Evolutionary conservation across 768 basidiomycete genomes (phyloP), one percentile per base, ranked within the genome.

Genomic region (Polyporus arcularius): DNA sequence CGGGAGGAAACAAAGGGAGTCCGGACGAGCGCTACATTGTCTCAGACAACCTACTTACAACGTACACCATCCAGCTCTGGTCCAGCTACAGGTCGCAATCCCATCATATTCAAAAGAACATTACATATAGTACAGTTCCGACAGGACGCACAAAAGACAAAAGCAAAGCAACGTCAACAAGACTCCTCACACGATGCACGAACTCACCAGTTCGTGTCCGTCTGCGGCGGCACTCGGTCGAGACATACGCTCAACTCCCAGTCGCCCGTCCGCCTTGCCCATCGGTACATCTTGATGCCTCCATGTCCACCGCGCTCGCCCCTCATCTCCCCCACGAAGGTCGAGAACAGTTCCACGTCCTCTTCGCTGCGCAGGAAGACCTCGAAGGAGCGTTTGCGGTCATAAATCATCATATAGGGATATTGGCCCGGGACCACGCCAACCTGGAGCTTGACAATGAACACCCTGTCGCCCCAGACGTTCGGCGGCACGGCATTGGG

Each of bases 361-460:
- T 61, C 60, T 4, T 28, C 50, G 49, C 64, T 67, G 58, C 66
- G 58, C 71, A 76, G 72, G 40, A 69, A 66, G 15, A 69, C 70
- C 39, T 75, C 65, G 49, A 80, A 78, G 39, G 72, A 76, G 45
- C 73, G 71, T 62, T 78, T 74, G 16, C 75, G 68, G 60, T 80
- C 80, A 57, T 81, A 79, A 2, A 80, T 63, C 56, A 79, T 58
- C 8, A 74, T 53, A 50, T 58, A 39, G 10, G 49, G 47, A 18
- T 42, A 40, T 12, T 32, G 32, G 28, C 43, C 52, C 26, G 46
- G 14, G 12, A 26, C 43, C n/a, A 52, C 7, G 5, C 48, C 58
- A 26, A 64, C 53, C 53, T 80, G 77, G 14, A 80, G 68, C 58
- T 80, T 80, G 65, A 77, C 67, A 28, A 80, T 63, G 68, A 80